Base-by-base conservation (phyloP, 2,329 filamentous ascomycete species). In the Teratosphaeriaceae sp. region DNA sequence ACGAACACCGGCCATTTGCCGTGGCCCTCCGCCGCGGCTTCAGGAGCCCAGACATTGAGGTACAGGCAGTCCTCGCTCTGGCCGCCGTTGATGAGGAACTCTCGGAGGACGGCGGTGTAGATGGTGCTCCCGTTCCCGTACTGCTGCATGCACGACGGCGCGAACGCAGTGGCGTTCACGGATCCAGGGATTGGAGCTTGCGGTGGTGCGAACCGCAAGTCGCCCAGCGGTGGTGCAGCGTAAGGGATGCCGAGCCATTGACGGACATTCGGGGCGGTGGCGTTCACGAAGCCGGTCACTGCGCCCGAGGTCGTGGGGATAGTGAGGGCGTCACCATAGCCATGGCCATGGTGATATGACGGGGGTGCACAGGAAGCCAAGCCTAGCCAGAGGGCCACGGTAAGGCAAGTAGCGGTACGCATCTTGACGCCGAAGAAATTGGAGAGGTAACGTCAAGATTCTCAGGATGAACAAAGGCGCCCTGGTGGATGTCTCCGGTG, bases 201-300 rank as follows among this genome's bases (percentile, higher is more conserved):
- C 11, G 30, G 30, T 11, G 30, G 30, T 34, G 30, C 30, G 30
- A 80, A 79, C 3, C 79, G 71, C 36, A 79, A 64, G 43, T 71
- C 60, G 1, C 72, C 71, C 18, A 71, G 60, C 22, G 75, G 69
- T 12, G 51, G 39, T 37, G 48, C 38, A 8, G 54, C 53, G 44
- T 56, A 56, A 19, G 51, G 78, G 2, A 81, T 70, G 2, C 72
- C 73, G 3, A 75, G 59, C 30, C 30, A 34, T 34, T 34, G 30
- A n/a, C 30, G 30, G 15, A 34, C 30, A 8, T 34, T 12, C 7
- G 30, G 30, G 16, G 30, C 30, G 30, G 30, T 34, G 7, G 11
- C 9, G 16, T 34, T 34, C 30, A 34, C 30, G 30, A 34, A 34
- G 9, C 30, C 30, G 15, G 30, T 34, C 9, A 34, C 30, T 11